These are phyloP conservation scores for Amanita thiersii DNA, from an alignment of 768 basidiomycete species.

Conservation along the genomic window DNA sequence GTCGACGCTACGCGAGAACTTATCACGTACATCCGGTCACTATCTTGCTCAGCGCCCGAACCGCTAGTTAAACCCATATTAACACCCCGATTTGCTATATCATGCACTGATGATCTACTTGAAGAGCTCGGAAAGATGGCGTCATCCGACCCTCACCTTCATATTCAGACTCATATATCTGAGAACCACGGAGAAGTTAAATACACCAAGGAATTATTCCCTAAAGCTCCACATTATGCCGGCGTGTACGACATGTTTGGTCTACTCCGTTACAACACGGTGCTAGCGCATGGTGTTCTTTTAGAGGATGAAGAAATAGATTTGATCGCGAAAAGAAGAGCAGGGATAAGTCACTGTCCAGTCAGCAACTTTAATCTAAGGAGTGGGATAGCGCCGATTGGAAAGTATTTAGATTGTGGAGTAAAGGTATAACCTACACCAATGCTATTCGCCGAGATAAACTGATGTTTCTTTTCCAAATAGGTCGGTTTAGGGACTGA, in stretches of 20 bases:
- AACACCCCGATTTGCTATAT: constrained; percentile 95
- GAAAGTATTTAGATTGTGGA: constrained; percentile 70
- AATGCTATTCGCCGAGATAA: neutral
- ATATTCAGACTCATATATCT: constrained; percentile 89
- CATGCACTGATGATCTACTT: constrained; percentile 72
- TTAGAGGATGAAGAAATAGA: constrained; percentile 66
- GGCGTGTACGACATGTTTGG: constrained; percentile 75
- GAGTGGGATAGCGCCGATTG: constrained; percentile 79
- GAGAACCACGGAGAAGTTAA: constrained; percentile 75
- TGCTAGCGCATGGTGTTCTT: constrained; percentile 85
- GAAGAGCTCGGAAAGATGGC: constrained; percentile 54
- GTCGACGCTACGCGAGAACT: constrained; percentile 53
- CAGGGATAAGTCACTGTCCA: constrained; percentile 90
- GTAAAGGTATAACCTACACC: constrained; percentile 55
- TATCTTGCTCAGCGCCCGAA: constrained; percentile 30
- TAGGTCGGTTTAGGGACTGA: constrained; percentile 96
- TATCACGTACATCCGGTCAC: constrained; percentile 58
- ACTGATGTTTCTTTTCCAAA: neutral
- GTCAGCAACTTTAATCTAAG: constrained; percentile 88
- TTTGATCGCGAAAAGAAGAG: constrained; percentile 52
- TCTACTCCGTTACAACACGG: constrained; percentile 70
- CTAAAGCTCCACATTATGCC: constrained; percentile 58
- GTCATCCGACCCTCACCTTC: constrained; percentile 45
- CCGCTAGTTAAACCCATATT: constrained; percentile 82
- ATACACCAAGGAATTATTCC: constrained; percentile 61